Evolutionary conservation across 345 rosid species (phyloP).

Genomic region (Eucalyptus albens): DNA sequence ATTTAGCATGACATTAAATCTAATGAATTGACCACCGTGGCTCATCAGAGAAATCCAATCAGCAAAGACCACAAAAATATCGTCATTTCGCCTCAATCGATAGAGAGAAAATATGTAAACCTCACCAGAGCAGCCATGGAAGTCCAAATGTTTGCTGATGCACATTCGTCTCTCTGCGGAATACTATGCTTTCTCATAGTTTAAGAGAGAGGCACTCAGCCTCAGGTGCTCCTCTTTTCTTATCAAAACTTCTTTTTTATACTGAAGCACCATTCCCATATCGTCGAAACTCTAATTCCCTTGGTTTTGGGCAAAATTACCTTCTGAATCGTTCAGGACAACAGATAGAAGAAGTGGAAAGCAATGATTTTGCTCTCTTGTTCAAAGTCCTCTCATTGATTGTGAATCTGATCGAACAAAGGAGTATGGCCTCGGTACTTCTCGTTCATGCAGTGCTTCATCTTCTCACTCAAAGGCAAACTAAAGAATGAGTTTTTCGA

Average conservation of each 20-base stretch:
- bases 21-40: background rate
- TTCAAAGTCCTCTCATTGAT: background rate
- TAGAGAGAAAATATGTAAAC: background rate
- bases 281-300: background rate
- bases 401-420: background rate
- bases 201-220: background rate
- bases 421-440: background rate
- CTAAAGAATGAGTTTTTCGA: background rate
- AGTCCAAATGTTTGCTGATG: background rate
- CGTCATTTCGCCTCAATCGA: background rate
- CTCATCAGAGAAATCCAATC: background rate
- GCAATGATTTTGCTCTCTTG: background rate
- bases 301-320: background rate
- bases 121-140: background rate
- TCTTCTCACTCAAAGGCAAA: background rate
- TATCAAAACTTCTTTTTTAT: background rate
- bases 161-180: background rate
- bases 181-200: background rate
- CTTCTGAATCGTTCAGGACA: background rate
- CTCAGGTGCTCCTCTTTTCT: background rate
- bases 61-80: background rate
- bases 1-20: too few relatives aligned
- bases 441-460: background rate
- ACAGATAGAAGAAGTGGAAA: background rate
- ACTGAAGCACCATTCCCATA: background rate